phyloP scores from a whole-genome alignment of 805 yeast genomes.

The Saccharomycopsis javanensis region DNA sequence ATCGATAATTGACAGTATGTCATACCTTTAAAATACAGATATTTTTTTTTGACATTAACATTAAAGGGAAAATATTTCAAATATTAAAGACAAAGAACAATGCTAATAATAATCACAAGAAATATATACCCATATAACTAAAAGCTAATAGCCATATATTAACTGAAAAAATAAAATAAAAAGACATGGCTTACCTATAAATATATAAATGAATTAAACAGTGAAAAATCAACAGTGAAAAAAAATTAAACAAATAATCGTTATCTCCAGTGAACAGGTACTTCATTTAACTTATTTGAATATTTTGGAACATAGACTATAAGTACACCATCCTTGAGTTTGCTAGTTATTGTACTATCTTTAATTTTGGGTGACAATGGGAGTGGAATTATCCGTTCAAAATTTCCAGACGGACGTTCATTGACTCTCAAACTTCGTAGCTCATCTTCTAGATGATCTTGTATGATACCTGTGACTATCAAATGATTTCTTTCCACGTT shows the following conservation, averaged over 20 bases:
- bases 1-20: background rate
- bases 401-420: constrained; percentile 18
- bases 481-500: constrained; percentile 13
- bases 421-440: constrained; percentile 8
- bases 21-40: too few relatives aligned
- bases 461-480: constrained; percentile 10
- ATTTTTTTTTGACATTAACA: too few relatives aligned
- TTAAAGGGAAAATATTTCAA: too few relatives aligned
- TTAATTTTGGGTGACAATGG: constrained; percentile 18
- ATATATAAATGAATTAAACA: too few relatives aligned
- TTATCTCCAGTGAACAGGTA: constrained; percentile 9
- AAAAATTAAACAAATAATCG: background rate
- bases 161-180: too few relatives aligned
- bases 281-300: constrained; percentile 14
- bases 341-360: constrained; percentile 12
- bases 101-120: too few relatives aligned
- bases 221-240: background rate
- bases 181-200: too few relatives aligned
- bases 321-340: constrained; percentile 16
- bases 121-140: too few relatives aligned
- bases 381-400: constrained; percentile 17
- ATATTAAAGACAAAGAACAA: too few relatives aligned
- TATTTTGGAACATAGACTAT: constrained; percentile 13
- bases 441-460: constrained; percentile 6
- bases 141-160: background rate